A percentile compares a stretch with the other conserved stretches of the same genome.
Evolutionary conservation across 441 rosid genomes (phyloP).

Genomic region (Flueggea neowawraea): DNA sequence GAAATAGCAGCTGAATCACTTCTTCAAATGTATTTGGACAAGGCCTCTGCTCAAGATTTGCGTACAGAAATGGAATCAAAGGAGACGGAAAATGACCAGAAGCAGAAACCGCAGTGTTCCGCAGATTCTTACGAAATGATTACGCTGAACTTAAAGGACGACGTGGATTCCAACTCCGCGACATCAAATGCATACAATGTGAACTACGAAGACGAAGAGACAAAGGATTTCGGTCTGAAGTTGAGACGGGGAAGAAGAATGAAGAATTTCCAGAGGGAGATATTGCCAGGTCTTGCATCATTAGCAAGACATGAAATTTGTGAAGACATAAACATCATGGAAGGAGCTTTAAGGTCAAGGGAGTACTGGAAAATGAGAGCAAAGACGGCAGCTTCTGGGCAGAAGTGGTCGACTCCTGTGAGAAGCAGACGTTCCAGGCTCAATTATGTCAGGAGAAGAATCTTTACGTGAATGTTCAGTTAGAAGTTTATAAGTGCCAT

Average conservation of each 20-base stretch:
- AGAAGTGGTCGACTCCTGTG: constrained; percentile 26
- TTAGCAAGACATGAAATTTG: constrained; percentile 71
- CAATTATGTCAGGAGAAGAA: constrained; percentile 26
- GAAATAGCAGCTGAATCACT: constrained; percentile 67
- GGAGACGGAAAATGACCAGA: constrained; percentile 21
- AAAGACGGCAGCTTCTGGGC: constrained; percentile 29
- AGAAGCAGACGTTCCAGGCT: constrained; percentile 39
- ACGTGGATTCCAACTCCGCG: constrained; percentile 39
- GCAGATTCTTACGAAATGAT: constrained; percentile 63
- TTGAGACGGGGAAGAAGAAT: constrained; percentile 76
- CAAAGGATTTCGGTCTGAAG: constrained; percentile 48
- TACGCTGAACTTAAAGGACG: constrained; percentile 47
- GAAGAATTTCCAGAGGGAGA: constrained; percentile 85
- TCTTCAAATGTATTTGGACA: constrained; percentile 36
- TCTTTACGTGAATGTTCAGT: constrained; percentile 11
- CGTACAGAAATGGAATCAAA: constrained; percentile 21
- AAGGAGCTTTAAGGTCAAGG: constrained; percentile 76
- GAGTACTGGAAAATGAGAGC: constrained; percentile 65
- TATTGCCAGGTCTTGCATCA: constrained; percentile 57
- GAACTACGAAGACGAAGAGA: constrained; percentile 25
- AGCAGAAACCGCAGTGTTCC: constrained; percentile 31
- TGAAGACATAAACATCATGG: constrained; percentile 71
- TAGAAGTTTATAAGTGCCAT: constrained; percentile 12
- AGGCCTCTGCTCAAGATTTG: constrained; percentile 25
- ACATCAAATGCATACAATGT: constrained; percentile 52